phyloP scores from a whole-genome alignment of 2,329 filamentous ascomycete species.

The Aquanectria penicillioides region DNA sequence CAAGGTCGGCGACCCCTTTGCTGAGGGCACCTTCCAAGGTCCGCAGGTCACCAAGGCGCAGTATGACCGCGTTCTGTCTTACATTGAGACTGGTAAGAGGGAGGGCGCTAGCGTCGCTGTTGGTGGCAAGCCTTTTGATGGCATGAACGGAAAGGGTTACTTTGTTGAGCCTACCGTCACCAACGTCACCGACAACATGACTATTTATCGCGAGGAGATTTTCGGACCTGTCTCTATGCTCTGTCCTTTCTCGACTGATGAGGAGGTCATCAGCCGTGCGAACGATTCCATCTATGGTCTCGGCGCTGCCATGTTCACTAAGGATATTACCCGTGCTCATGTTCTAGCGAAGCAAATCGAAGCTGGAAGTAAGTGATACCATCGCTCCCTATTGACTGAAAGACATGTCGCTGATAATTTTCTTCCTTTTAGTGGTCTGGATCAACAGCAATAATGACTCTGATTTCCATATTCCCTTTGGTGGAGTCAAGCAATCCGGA shows the following conservation, averaged over 20 bases:
- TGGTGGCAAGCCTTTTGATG: not conserved
- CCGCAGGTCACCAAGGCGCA: conserved; percentile 78
- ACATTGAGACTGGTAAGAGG: conserved; percentile 75
- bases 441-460: conserved; percentile 57
- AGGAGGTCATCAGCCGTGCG: conserved; percentile 51
- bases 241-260: conserved; percentile 51
- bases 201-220: conserved; percentile 48
- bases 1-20: conserved; percentile 74
- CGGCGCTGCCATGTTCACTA: conserved; percentile 68
- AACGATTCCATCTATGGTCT: conserved; percentile 68
- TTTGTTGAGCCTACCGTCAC: not conserved
- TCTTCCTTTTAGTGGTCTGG: conserved; percentile 52
- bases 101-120: conserved; percentile 40
- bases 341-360: conserved; percentile 64
- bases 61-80: conserved; percentile 75
- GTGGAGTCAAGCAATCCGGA: conserved; percentile 57
- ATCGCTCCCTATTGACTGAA: not conserved
- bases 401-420: not conserved
- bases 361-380: conserved; percentile 52
- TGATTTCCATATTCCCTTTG: conserved; percentile 53
- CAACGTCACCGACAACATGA: not conserved
- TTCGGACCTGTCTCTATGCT: conserved; percentile 55
- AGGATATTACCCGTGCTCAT: conserved; percentile 61
- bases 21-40: conserved; percentile 75
- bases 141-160: not conserved